Conservation (phyloP, 352 stramenopile species). For the Pythium monospermum region DNA sequence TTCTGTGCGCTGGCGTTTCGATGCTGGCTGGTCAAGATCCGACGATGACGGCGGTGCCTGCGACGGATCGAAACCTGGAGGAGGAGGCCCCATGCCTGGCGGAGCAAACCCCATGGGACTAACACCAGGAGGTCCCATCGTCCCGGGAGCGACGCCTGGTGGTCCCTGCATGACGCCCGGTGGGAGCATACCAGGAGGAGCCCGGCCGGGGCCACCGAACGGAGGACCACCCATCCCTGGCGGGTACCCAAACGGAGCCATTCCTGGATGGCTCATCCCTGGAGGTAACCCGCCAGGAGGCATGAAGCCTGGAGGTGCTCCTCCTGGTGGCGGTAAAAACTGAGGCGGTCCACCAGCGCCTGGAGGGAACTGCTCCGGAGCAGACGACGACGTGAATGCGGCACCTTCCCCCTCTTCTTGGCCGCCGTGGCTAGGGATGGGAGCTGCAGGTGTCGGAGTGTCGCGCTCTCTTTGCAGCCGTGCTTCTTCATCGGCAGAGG, state of each 20-base stretch:
- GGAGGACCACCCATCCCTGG: slow-evolving; percentile 13
- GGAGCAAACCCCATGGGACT: slow-evolving; percentile 6
- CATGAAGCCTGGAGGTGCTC: slow-evolving; percentile 5
- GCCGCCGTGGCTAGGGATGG: slow-evolving; percentile 11
- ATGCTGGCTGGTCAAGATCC: slow-evolving; percentile 37
- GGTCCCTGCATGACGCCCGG: slow-evolving; percentile 3
- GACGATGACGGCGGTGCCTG: slow-evolving; percentile 28
- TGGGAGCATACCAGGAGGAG: neutral
- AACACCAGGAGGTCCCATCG: slow-evolving; percentile 10
- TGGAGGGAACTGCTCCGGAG: slow-evolving; percentile 10
- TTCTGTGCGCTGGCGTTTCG: slow-evolving; percentile 73
- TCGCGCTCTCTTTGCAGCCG: slow-evolving; percentile 38
- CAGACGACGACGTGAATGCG: neutral
- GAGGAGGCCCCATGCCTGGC: slow-evolving; percentile 7
- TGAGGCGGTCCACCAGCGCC: no score
- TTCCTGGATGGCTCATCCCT: slow-evolving; percentile 17
- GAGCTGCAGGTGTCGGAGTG: slow-evolving; percentile 21
- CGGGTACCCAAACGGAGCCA: slow-evolving; percentile 29
- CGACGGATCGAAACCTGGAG: slow-evolving; percentile 3
- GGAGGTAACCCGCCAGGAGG: slow-evolving; percentile 7
- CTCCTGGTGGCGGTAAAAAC: slow-evolving; percentile 3
- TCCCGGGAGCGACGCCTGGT: slow-evolving; percentile 17
- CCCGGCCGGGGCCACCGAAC: neutral
- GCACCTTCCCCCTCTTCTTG: slow-evolving; percentile 21
- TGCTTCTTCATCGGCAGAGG: slow-evolving; percentile 80